Conservation (phyloP, 2,329 filamentous ascomycete species). For the Fusarium sororula region DNA sequence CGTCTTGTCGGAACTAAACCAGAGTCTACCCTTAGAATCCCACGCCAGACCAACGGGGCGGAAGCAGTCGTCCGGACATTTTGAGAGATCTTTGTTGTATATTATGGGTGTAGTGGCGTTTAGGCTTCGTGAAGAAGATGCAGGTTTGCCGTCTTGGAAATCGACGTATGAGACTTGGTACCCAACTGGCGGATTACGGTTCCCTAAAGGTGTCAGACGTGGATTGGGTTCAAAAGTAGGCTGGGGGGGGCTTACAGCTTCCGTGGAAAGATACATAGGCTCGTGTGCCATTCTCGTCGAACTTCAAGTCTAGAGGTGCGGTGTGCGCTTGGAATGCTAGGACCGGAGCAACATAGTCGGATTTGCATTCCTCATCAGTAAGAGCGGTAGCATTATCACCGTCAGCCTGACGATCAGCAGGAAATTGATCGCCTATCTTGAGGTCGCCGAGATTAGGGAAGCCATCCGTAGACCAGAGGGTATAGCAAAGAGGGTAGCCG, state of each 20-base stretch:
- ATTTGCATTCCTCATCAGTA: slow-evolving; percentile 56
- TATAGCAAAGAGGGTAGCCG: slow-evolving; percentile 76
- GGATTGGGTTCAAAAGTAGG: not conserved
- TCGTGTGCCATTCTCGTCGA: slow-evolving; percentile 63
- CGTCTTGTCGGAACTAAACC: slow-evolving; percentile 70
- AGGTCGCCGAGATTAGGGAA: slow-evolving; percentile 54
- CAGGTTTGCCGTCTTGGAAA: slow-evolving; percentile 56
- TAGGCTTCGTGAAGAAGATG: slow-evolving; percentile 52
- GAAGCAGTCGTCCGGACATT: slow-evolving; percentile 68
- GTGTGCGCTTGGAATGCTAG: slow-evolving; percentile 72
- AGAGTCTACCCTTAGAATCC: slow-evolving; percentile 63
- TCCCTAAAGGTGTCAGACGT: slow-evolving; percentile 44
- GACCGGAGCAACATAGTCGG: slow-evolving; percentile 58
- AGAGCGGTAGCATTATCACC: slow-evolving; percentile 38
- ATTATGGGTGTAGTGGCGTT: slow-evolving; percentile 63
- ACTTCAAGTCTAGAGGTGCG: slow-evolving; percentile 77
- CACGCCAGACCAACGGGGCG: slow-evolving; percentile 68
- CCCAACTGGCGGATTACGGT: slow-evolving; percentile 55
- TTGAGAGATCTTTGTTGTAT: slow-evolving; percentile 60
- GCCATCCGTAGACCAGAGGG: slow-evolving; percentile 66
- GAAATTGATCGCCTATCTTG: slow-evolving; percentile 61
- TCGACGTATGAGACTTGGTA: slow-evolving; percentile 56
- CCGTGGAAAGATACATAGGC: slow-evolving; percentile 78
- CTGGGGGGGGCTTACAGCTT: slow-evolving; percentile 61
- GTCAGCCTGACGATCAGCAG: slow-evolving; percentile 41